Evolutionary conservation across 2,329 filamentous ascomycete genomes (phyloP), one percentile per base, ranked within the genome.

Genomic region (Plenodomus lindquistii): DNA sequence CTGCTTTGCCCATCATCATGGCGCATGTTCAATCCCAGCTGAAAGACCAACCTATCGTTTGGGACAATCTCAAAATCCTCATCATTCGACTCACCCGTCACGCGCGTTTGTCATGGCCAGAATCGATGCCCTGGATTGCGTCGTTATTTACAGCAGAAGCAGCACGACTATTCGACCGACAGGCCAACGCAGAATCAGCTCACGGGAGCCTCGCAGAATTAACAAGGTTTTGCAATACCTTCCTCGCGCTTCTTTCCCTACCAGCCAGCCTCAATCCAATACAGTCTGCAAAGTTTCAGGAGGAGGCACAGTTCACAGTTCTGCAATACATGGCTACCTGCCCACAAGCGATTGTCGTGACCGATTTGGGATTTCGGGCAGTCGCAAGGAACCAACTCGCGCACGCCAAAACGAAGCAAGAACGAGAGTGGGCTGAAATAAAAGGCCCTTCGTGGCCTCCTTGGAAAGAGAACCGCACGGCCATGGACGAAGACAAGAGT

Each of bases 361-460:
- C 76, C n/a, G 73, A 78, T 41, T 69, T 74, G 60, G 84, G 84
- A 4, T 86, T 85, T 63, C 75, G 79, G 46, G 80, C 79, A 21
- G 72, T 86, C 15, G 70, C 78, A 27, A 74, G 75, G 2, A 75
- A 82, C n/a, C 83, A 86, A 58, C 69, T 86, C 11, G 77, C 79
- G 5, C 81, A 81, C 46, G 72, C 71, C 37, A 86, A 86, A 64
- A 84, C 82, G 1, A 31, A 57, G 0, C 68, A 72, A 21, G 84
- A 87, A 59, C 77, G 72, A 21, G 75, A 81, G 49, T 86, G 82
- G 77, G 83, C 83, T 2, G 71, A 75, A 37, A 71, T 85, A 17
- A 85, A 86, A 70, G 77, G 81, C 2, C 70, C 77, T 8, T 83
- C 81, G 7, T 87, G 84, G 84, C 84, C 84, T 13, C 84, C 84